Base-by-base conservation (phyloP, 2,329 filamentous ascomycete genomes). In the Scleromitrula shiraiana region DNA sequence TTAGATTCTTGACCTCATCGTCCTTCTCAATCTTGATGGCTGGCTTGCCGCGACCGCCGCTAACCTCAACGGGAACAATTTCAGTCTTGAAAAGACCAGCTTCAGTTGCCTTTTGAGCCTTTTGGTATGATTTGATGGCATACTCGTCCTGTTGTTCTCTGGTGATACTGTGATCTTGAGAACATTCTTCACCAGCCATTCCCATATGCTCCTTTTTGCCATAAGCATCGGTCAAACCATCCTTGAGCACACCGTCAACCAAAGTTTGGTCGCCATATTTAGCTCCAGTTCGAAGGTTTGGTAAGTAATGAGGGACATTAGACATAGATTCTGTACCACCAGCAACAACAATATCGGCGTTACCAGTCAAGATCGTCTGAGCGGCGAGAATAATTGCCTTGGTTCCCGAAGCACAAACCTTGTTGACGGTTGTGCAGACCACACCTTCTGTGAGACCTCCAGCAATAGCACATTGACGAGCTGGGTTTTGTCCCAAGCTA, bases 301-400 rank as follows among this genome's bases (percentile, higher is more conserved):
- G 86, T 45, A 96, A 84, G 75, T 98, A 98, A 75, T 98, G 90
- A 43, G 93, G 93, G 46, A 85, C 77, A 74, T 97, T 97, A 65
- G 90, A 95, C 93, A 98, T 98, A 75, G 89, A 95, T 75, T 98
- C 93, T 59, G 91, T 82, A 60, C 93, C 93, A 64, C 90, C 93
- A 56, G 90, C 93, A 51, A 98, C 88, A 56, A 98, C 82, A 57
- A 96, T 83, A 60, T 88, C 83, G 56, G 91, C 91, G 66, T 88
- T 95, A 59, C 93, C 91, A 46, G 90, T 95, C 68, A 97, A 89
- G 73, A 98, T 98, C 62, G 91, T 96, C 71, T 97, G 93, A 43
- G 91, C 88, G 59, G 86, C 93, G 52, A 98, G 78, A 57, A 95
- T 88, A 65, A 98, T 84, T 59, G 93, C 88, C 76, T 98, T 98